Base-by-base conservation (phyloP, 2,329 filamentous ascomycete genomes). In the Cladosporium halotolerans region DNA sequence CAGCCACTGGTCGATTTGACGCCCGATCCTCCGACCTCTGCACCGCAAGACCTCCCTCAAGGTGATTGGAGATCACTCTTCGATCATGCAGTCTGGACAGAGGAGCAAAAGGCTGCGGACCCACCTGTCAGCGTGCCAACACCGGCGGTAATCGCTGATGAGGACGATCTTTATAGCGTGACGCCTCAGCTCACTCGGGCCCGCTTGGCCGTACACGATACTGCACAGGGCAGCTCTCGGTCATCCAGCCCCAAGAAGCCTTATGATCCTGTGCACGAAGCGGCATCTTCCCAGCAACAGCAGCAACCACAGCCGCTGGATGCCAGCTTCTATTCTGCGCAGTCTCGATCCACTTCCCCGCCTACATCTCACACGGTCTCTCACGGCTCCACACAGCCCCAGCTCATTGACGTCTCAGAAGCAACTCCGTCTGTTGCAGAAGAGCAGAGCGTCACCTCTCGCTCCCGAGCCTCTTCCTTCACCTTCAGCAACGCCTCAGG, bases 181-280 rank as follows among this genome's bases (percentile, higher is more conserved):
- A 68, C 67, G 9, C 67, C 67, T 4, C 55, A 66, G 40, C 59
- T 67, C 10, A 68, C 66, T 14, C 61, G 61, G 28, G 66, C 65
- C 31, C 58, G 62, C 19, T 63, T 67, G 14, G 65, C 65, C 9
- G 48, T 51, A 8, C 48, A 51, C 18, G 38, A 47, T 14, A 42
- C 45, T 28, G 32, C 18, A 13, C 43, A 46, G n/a, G 13, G 28
- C 18, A 33, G 28, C 14, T 4, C 28, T 4, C 43, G 34, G 13
- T 39, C 53, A 23, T 50, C 32, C 6, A 23, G 42, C 16, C 46
- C 40, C 32, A 52, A 36, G 19, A 55, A 55, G 13, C 49, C 42
- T 42, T 44, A 58, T 34, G 65, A 68, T 43, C 66, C 65, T 28
- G 63, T 66, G n/a, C 63, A 62, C 38, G 65, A 66, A 43, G 63